Base-by-base conservation (phyloP, 352 stramenopile species). In the Globisporangium lucens region DNA sequence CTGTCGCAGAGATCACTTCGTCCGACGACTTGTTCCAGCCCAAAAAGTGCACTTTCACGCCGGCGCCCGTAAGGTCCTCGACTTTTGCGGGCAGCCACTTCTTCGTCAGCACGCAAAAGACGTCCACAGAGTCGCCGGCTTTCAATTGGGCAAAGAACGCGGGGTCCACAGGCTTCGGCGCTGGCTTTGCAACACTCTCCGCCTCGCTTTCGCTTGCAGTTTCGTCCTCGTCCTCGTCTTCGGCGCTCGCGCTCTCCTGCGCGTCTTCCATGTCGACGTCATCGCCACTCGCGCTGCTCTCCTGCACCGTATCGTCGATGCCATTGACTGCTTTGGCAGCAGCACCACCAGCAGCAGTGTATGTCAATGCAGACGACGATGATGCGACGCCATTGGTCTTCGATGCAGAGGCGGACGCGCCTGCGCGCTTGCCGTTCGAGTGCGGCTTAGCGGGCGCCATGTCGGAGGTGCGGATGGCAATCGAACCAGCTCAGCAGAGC, bases 31-130 rank as follows among this genome's bases (percentile, higher is more conserved):
- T 80, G 62, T 79, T 89, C 83, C 82, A 91, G 35, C 78, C 82
- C 72, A 93, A 80, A 65, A 81, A 93, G 56, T 91, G 83, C 62
- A 93, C 74, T 36, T 46, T 76, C 59, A 74, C 80, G 13, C 62
- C 27, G 2, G 67, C 63, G 2, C 76, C 76, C 56, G 75, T 55
- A 12, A 78, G 49, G 4, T 38, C 46, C 17, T 85, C 75, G 47
- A 91, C 76, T 65, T 85, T 89, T 33, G 83, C 83, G 3, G 85
- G 68, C 56, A 91, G 68, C 85, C 85, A 93, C 53, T 67, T 61
- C 41, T 85, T 78, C 22, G 72, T 83, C 38, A 70, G 51, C 53
- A 79, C 66, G 58, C 83, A 85, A 57, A 72, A 90, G 20, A 91
- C 79, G 59, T 93, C 85, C 20, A 90, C 77, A 9, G 85, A 75